Conservation (phyloP, 1,284 basidiomycete species). For the Anthracocystis setariae region DNA sequence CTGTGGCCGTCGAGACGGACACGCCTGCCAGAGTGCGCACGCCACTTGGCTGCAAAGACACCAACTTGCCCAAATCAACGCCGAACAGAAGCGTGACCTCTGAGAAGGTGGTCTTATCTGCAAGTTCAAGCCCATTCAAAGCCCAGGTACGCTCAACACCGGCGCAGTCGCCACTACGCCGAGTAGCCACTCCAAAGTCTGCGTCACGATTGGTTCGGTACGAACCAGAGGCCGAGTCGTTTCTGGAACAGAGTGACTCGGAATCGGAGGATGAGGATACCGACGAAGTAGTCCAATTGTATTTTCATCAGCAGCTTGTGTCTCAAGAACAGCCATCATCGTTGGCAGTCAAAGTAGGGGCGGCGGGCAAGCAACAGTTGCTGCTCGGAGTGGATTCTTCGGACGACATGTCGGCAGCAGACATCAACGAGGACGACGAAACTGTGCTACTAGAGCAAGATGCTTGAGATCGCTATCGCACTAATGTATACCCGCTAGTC, state of each 20-base stretch:
- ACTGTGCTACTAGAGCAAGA: conserved; percentile 21
- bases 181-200: conserved; percentile 2
- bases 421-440: conserved; percentile 17
- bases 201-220: not conserved
- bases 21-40: conserved; percentile 14
- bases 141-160: conserved; percentile 1
- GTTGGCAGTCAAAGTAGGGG: not conserved
- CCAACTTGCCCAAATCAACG: conserved; percentile 17
- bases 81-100: not conserved
- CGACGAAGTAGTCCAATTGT: conserved; percentile 24
- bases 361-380: conserved; percentile 15
- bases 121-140: not conserved
- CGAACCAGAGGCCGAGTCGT: conserved; percentile 12
- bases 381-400: conserved; percentile 22
- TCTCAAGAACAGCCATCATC: not conserved
- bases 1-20: not conserved
- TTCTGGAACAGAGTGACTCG: conserved; percentile 18
- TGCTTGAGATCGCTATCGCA: not conserved
- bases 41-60: conserved; percentile 22
- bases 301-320: not conserved
- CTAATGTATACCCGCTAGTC: conserved; percentile 9
- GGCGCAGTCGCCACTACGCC: conserved; percentile 12
- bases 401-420: conserved; percentile 6
- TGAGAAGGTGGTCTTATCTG: conserved; percentile 3
- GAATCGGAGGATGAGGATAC: conserved; percentile 10